phyloP scores from a whole-genome alignment of 164 flowering plant genomes.

The Warburgia ugandensis region DNA sequence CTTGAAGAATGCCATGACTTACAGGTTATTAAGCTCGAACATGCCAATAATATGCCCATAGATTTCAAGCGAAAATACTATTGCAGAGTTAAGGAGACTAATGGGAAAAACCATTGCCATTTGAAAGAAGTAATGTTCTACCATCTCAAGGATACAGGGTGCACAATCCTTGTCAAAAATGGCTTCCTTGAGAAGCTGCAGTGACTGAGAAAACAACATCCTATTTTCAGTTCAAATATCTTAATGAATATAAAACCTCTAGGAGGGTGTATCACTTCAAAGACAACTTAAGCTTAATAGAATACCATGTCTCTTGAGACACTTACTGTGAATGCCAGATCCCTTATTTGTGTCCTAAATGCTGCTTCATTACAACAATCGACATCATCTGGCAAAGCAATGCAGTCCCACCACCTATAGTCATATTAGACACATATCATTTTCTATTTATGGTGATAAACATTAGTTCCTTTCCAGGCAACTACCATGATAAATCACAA shows the following conservation, averaged over 20 bases:
- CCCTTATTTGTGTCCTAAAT: conserved; percentile 70
- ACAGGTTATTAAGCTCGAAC: conserved; percentile 99
- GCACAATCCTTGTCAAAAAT: conserved; percentile 75
- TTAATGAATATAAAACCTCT: not conserved
- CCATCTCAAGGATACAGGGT: conserved; percentile 94
- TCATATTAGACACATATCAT: not conserved
- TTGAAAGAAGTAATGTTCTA: too few species aligned
- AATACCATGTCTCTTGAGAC: not conserved
- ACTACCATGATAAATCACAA: not conserved
- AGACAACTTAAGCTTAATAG: not conserved
- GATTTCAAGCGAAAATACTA: conserved; percentile 90
- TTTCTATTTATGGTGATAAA: not conserved
- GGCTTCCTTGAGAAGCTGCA: conserved; percentile 82
- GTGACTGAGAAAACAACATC: conserved; percentile 43
- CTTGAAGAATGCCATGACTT: conserved; percentile 26
- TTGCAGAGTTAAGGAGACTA: conserved; percentile 38
- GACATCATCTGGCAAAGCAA: conserved; percentile 81
- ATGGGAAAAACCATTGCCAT: not conserved
- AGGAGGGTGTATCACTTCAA: not conserved
- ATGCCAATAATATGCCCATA: conserved; percentile 96
- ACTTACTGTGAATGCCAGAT: conserved; percentile 73
- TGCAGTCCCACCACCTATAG: conserved; percentile 98
- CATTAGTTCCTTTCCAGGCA: not conserved
- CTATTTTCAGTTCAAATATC: not conserved
- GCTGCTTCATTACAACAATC: conserved; percentile 50